These are phyloP conservation scores for Alnus rubra DNA, from an alignment of 306 rosid species.

Conservation along the genomic window DNA sequence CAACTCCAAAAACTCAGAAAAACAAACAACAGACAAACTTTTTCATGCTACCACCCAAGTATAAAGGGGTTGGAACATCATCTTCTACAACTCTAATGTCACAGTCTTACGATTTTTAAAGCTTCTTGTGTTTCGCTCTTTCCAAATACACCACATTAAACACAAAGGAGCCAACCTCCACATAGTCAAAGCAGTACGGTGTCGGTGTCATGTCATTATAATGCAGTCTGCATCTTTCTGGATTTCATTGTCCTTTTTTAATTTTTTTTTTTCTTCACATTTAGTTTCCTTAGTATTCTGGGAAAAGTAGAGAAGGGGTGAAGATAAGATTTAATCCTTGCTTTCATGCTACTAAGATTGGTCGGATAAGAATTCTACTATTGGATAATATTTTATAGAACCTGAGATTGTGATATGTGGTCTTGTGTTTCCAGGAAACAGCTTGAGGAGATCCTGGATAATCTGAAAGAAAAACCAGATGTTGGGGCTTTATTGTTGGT, in stretches of 20 bases:
- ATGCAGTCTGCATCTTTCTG: neutral
- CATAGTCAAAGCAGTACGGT: no score
- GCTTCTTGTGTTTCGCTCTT: no score
- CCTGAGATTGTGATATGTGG: slow-evolving; percentile 27
- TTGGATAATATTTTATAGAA: slow-evolving; percentile 10
- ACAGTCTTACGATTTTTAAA: no score
- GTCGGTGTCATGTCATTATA: no score
- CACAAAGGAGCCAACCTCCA: no score
- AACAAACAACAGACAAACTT: no score
- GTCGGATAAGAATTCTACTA: neutral
- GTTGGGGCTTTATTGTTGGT: slow-evolving; percentile 89
- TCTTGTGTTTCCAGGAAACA: slow-evolving; percentile 78
- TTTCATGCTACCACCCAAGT: no score
- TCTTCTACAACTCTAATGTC: no score
- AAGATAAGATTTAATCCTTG: neutral
- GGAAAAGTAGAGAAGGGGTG: neutral
- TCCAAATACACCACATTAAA: no score
- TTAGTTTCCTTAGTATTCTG: neutral
- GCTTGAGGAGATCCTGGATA: slow-evolving; percentile 87
- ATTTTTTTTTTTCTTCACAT: neutral
- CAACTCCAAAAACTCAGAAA: no score
- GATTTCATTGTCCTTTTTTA: neutral
- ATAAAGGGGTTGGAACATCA: no score
- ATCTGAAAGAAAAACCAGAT: slow-evolving; percentile 90
- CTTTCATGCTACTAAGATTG: neutral